A percentile compares a stretch with the other conserved stretches of the same genome.
phyloP scores from a whole-genome alignment of 2,329 filamentous ascomycete species.

The Trichoderma semiorbis region DNA sequence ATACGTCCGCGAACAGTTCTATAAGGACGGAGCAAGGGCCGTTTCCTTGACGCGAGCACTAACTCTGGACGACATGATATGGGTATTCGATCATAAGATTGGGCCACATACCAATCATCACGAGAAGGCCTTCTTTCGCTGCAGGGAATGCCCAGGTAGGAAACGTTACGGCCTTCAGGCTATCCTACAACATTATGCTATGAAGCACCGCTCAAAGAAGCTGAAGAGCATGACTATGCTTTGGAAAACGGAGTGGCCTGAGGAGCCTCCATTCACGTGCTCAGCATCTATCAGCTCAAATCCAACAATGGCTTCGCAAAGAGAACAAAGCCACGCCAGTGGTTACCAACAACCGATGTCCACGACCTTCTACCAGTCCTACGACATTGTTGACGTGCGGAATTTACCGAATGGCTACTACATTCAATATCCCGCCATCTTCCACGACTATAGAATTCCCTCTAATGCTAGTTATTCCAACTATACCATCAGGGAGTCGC shows the following conservation, averaged over 20 bases:
- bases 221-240: conserved; percentile 68
- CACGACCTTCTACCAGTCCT: conserved; percentile 4
- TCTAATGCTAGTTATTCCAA: conserved; percentile 23
- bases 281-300: conserved; percentile 29
- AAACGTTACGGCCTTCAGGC: conserved; percentile 75
- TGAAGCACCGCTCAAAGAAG: conserved; percentile 75
- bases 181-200: conserved; percentile 77
- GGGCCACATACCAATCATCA: conserved; percentile 63
- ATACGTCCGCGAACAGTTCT: conserved; percentile 65
- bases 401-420: conserved; percentile 46
- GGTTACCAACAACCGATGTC: background rate
- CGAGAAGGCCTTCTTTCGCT: conserved; percentile 72
- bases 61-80: conserved; percentile 82
- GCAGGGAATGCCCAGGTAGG: conserved; percentile 63
- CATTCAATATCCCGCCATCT: conserved; percentile 40
- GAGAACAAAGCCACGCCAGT: background rate
- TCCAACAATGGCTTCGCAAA: background rate
- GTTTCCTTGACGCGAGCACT: conserved; percentile 54
- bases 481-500: conserved; percentile 17
- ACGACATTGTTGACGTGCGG: conserved; percentile 42
- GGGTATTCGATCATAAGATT: conserved; percentile 75
- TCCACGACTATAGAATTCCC: conserved; percentile 28
- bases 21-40: conserved; percentile 54
- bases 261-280: conserved; percentile 63
- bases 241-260: conserved; percentile 80